Percentiles rank a stretch among this genome's conserved stretches.
These are phyloP conservation scores for Ramichloridium luteum DNA, from an alignment of 2,329 filamentous ascomycete genomes.

Conservation along the genomic window DNA sequence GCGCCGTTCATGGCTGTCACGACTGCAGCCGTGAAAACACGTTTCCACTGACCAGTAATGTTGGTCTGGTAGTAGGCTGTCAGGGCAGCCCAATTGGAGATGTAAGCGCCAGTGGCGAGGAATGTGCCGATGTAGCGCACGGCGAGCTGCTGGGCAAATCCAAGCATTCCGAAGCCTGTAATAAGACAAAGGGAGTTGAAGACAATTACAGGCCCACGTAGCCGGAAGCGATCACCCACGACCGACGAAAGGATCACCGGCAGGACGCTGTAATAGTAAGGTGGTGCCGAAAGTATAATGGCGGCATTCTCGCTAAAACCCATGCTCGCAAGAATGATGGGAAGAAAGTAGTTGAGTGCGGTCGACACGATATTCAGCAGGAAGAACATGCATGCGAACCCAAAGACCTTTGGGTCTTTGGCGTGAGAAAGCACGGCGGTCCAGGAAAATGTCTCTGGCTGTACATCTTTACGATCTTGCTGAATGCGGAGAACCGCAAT, in stretches of 20 bases:
- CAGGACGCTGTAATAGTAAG: slow-evolving; percentile 55
- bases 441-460: slow-evolving; percentile 45
- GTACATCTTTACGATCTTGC: slow-evolving; percentile 48
- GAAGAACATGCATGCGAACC: slow-evolving; percentile 53
- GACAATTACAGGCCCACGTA: slow-evolving; percentile 50
- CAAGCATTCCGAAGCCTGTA: slow-evolving; percentile 52
- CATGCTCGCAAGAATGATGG: slow-evolving; percentile 33
- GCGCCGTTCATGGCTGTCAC: slow-evolving; percentile 49
- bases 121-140: slow-evolving; percentile 54
- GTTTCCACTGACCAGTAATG: slow-evolving; percentile 51
- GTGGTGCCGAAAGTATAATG: slow-evolving; percentile 53
- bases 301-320: slow-evolving; percentile 30
- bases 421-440: slow-evolving; percentile 44
- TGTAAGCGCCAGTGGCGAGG: slow-evolving; percentile 54
- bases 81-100: slow-evolving; percentile 57
- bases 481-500: slow-evolving; percentile 48
- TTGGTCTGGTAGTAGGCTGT: slow-evolving; percentile 53
- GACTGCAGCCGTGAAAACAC: slow-evolving; percentile 48
- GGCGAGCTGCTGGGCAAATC: slow-evolving; percentile 46
- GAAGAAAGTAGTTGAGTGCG: slow-evolving; percentile 52
- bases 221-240: slow-evolving; percentile 47
- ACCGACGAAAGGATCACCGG: slow-evolving; percentile 52
- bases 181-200: slow-evolving; percentile 54
- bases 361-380: slow-evolving; percentile 56
- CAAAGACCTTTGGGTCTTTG: slow-evolving; percentile 50